Evolutionary conservation across 345 rosid species (phyloP).

Genomic region (Eucalyptus guilfoylei): DNA sequence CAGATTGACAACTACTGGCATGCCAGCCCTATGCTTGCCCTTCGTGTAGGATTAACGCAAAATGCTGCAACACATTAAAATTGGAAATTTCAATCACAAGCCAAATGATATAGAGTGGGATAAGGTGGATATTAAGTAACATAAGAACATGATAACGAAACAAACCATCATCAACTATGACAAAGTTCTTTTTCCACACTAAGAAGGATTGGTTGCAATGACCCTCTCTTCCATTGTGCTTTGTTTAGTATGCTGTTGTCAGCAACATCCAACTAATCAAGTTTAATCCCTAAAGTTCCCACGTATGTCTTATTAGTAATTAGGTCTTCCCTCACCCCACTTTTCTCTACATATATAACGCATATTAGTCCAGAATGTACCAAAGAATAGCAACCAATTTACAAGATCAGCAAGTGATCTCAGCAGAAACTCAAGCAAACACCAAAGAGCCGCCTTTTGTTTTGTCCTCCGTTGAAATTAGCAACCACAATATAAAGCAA

Average conservation of each 20-base stretch:
- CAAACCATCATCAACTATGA: neutral
- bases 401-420: neutral
- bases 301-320: neutral
- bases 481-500: neutral
- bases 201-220: neutral
- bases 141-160: neutral
- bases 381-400: neutral
- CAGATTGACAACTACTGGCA: neutral
- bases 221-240: neutral
- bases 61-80: neutral
- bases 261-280: neutral
- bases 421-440: neutral
- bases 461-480: neutral
- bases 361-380: neutral
- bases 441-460: fast-evolving
- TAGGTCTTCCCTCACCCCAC: neutral
- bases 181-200: neutral
- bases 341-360: neutral
- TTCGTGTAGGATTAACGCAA: neutral
- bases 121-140: neutral
- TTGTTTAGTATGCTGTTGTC: neutral
- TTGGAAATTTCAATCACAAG: neutral
- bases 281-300: neutral
- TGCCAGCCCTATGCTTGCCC: neutral
- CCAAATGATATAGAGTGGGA: neutral